Conservation (phyloP, 1,139 yeast species). For the Kodamaea arcana region DNA sequence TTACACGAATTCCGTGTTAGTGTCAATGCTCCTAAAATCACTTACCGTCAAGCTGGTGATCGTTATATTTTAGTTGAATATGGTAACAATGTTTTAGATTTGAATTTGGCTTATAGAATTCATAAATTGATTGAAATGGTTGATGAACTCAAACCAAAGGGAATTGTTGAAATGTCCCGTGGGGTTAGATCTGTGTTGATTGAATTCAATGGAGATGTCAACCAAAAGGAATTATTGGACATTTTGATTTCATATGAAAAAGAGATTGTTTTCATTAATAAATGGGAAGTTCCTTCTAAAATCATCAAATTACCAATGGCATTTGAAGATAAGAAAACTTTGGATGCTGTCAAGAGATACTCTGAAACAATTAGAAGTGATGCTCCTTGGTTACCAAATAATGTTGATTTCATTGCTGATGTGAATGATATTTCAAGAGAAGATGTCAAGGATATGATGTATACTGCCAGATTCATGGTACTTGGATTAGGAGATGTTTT, state of each 20-base stretch:
- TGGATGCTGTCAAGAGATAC: conserved; percentile 86
- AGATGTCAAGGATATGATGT: conserved; percentile 77
- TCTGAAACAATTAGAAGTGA: conserved; percentile 87
- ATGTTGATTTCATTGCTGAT: conserved; percentile 88
- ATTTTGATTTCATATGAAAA: conserved; percentile 70
- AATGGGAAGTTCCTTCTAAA: conserved; percentile 85
- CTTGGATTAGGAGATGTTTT: conserved; percentile 96
- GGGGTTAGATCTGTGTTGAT: conserved; percentile 94
- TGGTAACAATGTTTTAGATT: conserved; percentile 83
- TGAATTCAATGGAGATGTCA: conserved; percentile 66
- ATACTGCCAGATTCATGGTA: conserved; percentile 85
- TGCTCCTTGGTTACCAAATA: conserved; percentile 98
- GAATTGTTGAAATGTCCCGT: conserved; percentile 92
- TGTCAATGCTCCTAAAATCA: conserved; percentile 61
- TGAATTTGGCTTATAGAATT: conserved; percentile 80
- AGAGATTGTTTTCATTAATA: conserved; percentile 65
- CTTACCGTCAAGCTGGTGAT: conserved; percentile 96
- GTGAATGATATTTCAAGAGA: conserved; percentile 77
- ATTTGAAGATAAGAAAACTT: conserved; percentile 84
- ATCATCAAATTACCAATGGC: conserved; percentile 89
- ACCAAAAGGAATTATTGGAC: conserved; percentile 59
- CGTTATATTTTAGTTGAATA: conserved; percentile 87
- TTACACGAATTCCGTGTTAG: conserved; percentile 47
- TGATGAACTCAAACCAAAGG: conserved; percentile 57
- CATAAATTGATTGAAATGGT: conserved; percentile 78